Base-by-base conservation (phyloP, 129 eudicot genomes). In the Flaveria trinervia region DNA sequence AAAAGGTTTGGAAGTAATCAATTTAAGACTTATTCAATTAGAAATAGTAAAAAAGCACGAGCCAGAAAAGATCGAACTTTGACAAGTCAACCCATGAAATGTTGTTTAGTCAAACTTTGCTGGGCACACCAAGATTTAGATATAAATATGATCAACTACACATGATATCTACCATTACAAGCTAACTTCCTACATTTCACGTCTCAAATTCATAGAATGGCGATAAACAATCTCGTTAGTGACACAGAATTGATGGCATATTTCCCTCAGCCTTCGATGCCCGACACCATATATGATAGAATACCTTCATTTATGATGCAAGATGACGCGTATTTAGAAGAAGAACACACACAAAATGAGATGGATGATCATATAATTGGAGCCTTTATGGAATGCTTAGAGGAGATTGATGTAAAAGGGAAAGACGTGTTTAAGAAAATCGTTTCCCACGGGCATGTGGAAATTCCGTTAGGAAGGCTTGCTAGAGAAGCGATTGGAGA, bases 401-500 rank as follows among this genome's bases (percentile, higher is more conserved):
- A 82, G 52, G 85, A 82, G 67, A 68, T 82, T 7, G 86, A 79
- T 28, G 74, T 69, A 12, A 78, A 69, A 70, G 80, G 81, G 48
- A 76, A 43, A 36, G 81, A 73, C 46, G 4, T 61, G 49, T 65
- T 85, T 22, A 70, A 55, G 78, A 78, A 70, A 22, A 5, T 81
- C 14, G 9, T 78, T 49, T 54, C 79, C 6, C 56, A 66, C 13
- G n/a, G 28, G 3, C 84, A 82, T 66, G 61, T 36, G 28, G 80
- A 79, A 23, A 55, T 78, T 54, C 28, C 82, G 48, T 22, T 80
- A 50, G 85, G 81, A 70, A 78, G 33, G 43, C 49, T 82, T 56
- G 69, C 77, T 17, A 74, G 77, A 49, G 86, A 86, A 30, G 77
- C 74, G 20, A 49, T 83, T 1, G 80, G 83, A 9, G 86, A 83